Base-by-base conservation (phyloP, 192 early-diverging fungal species). In the Linnemannia zychae region DNA sequence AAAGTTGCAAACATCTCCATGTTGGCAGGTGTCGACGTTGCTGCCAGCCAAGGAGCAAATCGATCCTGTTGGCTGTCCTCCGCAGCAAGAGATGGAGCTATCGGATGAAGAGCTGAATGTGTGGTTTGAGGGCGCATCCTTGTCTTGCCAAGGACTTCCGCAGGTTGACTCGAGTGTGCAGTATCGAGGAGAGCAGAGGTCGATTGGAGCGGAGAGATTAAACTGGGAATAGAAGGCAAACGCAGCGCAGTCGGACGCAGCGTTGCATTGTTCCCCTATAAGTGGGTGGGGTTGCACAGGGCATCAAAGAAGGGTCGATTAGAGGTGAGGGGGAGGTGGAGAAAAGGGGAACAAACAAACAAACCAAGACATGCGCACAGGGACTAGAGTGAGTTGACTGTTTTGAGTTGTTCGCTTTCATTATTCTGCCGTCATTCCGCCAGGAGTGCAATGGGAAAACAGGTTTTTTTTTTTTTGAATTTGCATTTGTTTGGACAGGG, bases 91-190 rank as follows among this genome's bases (percentile, higher is more conserved):
- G 11, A 88, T 67, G 4, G 82, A 69, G 13, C 73, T 78, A 33
- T 87, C 82, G 13, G 81, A 63, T 12, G 77, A 49, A 15, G 77
- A 79, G 37, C 37, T 71, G 18, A 74, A 82, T 11, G 87, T 67
- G 38, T 87, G 81, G 47, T 85, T 84, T 34, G 82, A 73, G 71
- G 89, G 91, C 13, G 91, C 88, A 28, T 88, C 86, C 3, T 80
- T 76, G 12, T 91, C 81, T 34, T 90, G 89, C 92, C 92, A 93
- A 17, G 91, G 91, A 28, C 91, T 90, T 40, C 88, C 92, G 72
- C 93, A 94, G 0, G 87, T 88, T 13, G 92, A 92, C 53, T 91
- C 93, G 17, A 93, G 74, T 12, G 92, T 93, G 76, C 92, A 93
- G 50, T 88, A 88, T 18, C 87, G 75, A 15, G 92, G 89, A 1